Percentiles rank a stretch among this genome's conserved stretches.
These are phyloP conservation scores for Gleditsia sinensis DNA, from an alignment of 306 rosid genomes.

Conservation along the genomic window DNA sequence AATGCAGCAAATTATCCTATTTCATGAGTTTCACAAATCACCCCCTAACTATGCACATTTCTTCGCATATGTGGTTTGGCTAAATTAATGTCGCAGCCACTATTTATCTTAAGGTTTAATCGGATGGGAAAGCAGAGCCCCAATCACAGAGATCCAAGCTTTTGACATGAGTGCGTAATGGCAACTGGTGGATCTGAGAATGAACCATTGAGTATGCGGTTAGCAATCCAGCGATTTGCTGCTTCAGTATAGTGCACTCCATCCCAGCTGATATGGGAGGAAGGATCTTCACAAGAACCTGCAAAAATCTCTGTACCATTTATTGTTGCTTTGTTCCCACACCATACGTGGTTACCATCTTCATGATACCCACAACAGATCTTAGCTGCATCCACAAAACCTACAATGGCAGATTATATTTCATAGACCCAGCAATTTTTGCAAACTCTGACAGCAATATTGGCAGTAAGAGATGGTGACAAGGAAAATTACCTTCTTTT, in stretches of 20 bases:
- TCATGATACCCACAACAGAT: constrained; percentile 84
- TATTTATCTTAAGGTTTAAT: too few species aligned
- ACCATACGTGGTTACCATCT: constrained; percentile 48
- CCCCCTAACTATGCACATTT: neutral
- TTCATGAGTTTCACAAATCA: neutral
- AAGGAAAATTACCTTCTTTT: constrained; percentile 48
- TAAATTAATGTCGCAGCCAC: neutral
- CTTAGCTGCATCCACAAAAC: constrained; percentile 51
- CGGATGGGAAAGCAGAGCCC: too few species aligned
- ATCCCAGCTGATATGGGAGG: constrained; percentile 81
- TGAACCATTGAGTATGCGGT: constrained; percentile 55
- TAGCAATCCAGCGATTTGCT: constrained; percentile 74
- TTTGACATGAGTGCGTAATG: constrained; percentile 57
- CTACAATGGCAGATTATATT: constrained; percentile 32
- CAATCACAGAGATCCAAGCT: neutral
- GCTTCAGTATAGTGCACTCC: constrained; percentile 86
- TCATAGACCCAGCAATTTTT: neutral
- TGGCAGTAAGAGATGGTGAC: neutral
- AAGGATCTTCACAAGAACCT: constrained; percentile 74
- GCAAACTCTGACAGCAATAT: neutral
- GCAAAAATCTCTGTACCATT: constrained; percentile 58
- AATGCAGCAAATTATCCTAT: neutral
- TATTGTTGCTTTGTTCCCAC: constrained; percentile 54
- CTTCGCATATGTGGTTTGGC: neutral
- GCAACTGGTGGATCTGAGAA: constrained; percentile 64